A percentile compares a stretch with the other conserved stretches of the same genome.
Evolutionary conservation across 306 rosid genomes (phyloP).

Genomic region (Quercus parvula): DNA sequence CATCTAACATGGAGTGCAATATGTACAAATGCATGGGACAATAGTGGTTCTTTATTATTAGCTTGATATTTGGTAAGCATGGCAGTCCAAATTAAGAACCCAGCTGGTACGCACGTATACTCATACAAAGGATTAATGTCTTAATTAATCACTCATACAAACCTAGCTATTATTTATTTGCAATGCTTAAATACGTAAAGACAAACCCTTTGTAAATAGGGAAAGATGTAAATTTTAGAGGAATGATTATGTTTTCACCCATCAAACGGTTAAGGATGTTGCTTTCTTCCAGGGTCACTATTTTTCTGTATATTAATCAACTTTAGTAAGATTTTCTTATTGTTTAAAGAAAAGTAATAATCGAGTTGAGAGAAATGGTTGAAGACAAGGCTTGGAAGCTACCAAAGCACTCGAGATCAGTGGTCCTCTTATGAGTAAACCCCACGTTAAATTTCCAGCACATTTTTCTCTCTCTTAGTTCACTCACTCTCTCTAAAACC

Average conservation of each 20-base stretch:
- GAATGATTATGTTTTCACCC: neutral
- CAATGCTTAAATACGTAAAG: no score
- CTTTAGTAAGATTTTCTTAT: neutral
- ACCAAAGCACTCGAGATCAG: slow-evolving; percentile 8
- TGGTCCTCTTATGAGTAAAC: slow-evolving; percentile 22
- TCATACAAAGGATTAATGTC: no score
- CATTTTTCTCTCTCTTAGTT: neutral
- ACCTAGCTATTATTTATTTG: no score
- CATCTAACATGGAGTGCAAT: no score
- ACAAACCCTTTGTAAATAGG: no score
- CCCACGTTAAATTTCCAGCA: slow-evolving; percentile 18
- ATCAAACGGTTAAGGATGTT: neutral
- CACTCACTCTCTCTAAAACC: neutral
- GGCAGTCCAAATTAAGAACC: no score
- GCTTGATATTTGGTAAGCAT: no score
- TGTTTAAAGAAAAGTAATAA: slow-evolving; percentile 5
- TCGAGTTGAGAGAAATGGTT: slow-evolving; percentile 4
- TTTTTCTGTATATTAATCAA: neutral
- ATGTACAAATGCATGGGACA: no score
- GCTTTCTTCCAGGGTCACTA: neutral
- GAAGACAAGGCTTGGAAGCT: slow-evolving; percentile 2
- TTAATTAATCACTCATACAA: no score
- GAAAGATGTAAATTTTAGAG: no score
- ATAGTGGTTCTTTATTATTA: no score
- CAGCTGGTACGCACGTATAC: no score